Base-by-base conservation (phyloP, 140 eudicot species). In the Stevia rebaudiana region DNA sequence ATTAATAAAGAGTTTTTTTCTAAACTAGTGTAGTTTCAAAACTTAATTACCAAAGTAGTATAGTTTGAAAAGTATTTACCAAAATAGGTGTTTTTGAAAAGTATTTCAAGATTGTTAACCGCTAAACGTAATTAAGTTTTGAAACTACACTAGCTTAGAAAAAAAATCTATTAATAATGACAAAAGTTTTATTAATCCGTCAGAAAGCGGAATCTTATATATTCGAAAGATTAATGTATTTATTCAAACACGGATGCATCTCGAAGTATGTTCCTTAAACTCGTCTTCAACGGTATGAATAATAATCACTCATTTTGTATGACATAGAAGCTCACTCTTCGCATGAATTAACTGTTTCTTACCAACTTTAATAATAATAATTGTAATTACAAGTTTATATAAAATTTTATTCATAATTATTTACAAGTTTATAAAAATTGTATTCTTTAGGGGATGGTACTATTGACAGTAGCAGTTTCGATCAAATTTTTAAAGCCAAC, bases 381-480 rank as follows among this genome's bases (percentile, higher is more conserved):
- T 28, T 28, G 7, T 33, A 8, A 4, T 46, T 40, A 3, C 41
- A 18, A 31, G 39, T 69, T 18, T 31, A 52, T 65, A 43, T n/a
- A 58, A 54, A 36, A 36, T 36, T 36, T 10, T 36, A 36, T 36
- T 36, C 7, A 36, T 36, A 36, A 36, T 6, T 36, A 8, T 36
- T 46, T 40, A 3, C 41, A 18, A 31, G 39, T 69, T 18, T 31
- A 52, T 58, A 43, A 58, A 54, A 19, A 0, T 68, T 33, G 3
- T 25, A 6, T 42, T 11, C 8, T 57, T 22, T 78, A 91, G 98
- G 98, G 98, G 56, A 91, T 91, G 98, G 76, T 81, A 69, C 80
- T 91, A 5, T 65, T 91, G 58, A 91, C 95, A 50, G 63, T 84
- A 71, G 95, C 94, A 13, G 98, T 88, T 16, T 84, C 98, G 1